Base-by-base conservation (phyloP, 1,284 basidiomycete species). In the Leccinum huronense region DNA sequence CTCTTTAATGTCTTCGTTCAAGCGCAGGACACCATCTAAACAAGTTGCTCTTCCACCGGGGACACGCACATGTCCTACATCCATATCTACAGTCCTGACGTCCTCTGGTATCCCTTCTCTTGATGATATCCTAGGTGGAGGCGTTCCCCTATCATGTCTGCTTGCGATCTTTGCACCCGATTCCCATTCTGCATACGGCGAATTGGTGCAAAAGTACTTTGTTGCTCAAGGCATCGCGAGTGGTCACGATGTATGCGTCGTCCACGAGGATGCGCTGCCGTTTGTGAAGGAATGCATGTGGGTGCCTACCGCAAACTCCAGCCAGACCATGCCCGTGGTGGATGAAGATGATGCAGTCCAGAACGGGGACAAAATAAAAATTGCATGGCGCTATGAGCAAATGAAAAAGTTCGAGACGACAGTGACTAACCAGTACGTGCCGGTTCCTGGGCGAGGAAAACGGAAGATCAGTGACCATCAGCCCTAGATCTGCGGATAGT, bases 81-180 rank as follows among this genome's bases (percentile, higher is more conserved):
- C 88, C 1, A 79, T 84, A 13, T 81, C 85, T 10, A 87, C 88
- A 0, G 75, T 83, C 45, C 80, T 93, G 65, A 85, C 91, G 19
- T 96, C 95, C 0, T 94, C 93, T 3, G 97, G 97, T 2, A 88
- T 98, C 5, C 87, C 94, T 13, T 95, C 95, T 5, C 83, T 99
- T n/a, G 97, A 99, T 77, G 97, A 99, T 74, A 85, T 98, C 64
- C 85, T 98, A 38, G 95, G 94, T 64, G 94, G 94, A 31, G 97
- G 97, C 14, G 77, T 98, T n/a, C 94, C 96, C 16, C 83, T 96
- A 57, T 90, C 91, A 13, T 91, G 90, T 64, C 84, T 85, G 10
- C 77, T 93, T 48, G 81, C 91, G 38, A 79, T 95, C 51, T 83
- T 93, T 48, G 87, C 93, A 23, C 90, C 95, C 1, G 93, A 98